Base-by-base conservation (phyloP, 306 rosid genomes). In the Vigna mungo region DNA sequence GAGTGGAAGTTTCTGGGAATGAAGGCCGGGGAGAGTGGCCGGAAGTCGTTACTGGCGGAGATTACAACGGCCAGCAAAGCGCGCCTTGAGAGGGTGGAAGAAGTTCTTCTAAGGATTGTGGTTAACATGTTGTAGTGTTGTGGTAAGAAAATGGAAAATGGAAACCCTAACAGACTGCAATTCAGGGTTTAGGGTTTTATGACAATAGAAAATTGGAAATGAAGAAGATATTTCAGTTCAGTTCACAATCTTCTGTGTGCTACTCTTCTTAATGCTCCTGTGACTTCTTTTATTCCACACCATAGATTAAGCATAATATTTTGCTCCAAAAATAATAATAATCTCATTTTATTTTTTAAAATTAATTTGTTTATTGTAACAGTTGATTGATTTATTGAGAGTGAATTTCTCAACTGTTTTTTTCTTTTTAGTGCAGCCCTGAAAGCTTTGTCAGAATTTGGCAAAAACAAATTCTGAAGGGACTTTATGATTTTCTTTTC, bases 61-160 rank as follows among this genome's bases (percentile, higher is more conserved):
- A 64, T 2, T 37, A 83, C 52, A 83, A 90, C 90, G 80, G 96
- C 93, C 71, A 91, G 82, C 47, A 90, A 51, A 5, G 64, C 37
- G 3, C 89, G 90, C 77, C 77, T 59, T 2, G 91, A 56, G 68
- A 85, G 20, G 0, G 80, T 7, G 2, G 87, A 82, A 47, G 74
- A 78, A 30, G 89, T 78, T 72, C 87, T 82, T 11, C 89, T 80
- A 30, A 87, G 84, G 69, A 87, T 71, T 16, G 84, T 36, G 54
- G 83, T 67, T 27, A 80, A 55, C 97, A 92, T 82, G 51, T 20
- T 76, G 71, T 44, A 12, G 49, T 44, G 1, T 44, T 2, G 49
- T 10, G 4, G 21, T 2, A 25, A 14, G 77, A 3, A 53, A 16
- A 16, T 41, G 17, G 70, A 12, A 69, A 41, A 59, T 12, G 12